phyloP scores from a whole-genome alignment of 2,329 filamentous ascomycete genomes.

The Sarocladium brachiariae region DNA sequence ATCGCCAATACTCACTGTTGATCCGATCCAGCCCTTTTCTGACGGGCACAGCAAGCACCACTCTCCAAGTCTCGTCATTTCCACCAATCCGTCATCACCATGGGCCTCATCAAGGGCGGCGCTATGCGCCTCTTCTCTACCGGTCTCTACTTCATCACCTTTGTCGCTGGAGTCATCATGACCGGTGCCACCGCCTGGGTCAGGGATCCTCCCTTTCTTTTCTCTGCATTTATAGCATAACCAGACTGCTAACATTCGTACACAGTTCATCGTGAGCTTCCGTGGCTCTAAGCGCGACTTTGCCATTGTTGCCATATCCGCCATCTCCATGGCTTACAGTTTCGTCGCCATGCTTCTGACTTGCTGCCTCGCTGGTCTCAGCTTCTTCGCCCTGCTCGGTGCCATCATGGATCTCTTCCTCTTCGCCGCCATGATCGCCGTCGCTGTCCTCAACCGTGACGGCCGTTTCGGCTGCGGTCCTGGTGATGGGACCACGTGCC shows the following conservation, averaged over 20 bases:
- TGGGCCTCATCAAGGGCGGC: conserved; percentile 8
- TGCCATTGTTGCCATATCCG: conserved; percentile 5
- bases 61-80: too few species aligned
- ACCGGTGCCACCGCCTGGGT: conserved; percentile 3
- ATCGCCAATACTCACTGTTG: not conserved
- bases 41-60: too few species aligned
- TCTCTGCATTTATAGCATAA: not conserved
- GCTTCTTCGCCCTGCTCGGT: conserved; percentile 4
- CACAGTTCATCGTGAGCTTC: conserved; percentile 8
- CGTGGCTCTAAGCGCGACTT: conserved; percentile 4
- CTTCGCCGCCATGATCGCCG: conserved; percentile 4
- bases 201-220: not conserved
- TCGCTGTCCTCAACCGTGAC: conserved; percentile 6
- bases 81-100: not conserved
- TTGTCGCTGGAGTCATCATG: conserved; percentile 5
- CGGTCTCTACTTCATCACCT: conserved; percentile 6
- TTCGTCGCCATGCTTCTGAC: conserved; percentile 6
- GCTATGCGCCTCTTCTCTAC: conserved; percentile 7
- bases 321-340: conserved; percentile 2
- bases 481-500: conserved; percentile 1
- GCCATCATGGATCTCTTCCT: conserved; percentile 8
- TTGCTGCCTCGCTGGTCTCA: conserved; percentile 5
- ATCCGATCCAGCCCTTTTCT: too few species aligned
- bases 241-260: not conserved
- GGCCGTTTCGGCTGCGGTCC: conserved; percentile 3